These are phyloP conservation scores for Elsinoe ampelina DNA, from an alignment of 2,329 filamentous ascomycete species.

Conservation along the genomic window DNA sequence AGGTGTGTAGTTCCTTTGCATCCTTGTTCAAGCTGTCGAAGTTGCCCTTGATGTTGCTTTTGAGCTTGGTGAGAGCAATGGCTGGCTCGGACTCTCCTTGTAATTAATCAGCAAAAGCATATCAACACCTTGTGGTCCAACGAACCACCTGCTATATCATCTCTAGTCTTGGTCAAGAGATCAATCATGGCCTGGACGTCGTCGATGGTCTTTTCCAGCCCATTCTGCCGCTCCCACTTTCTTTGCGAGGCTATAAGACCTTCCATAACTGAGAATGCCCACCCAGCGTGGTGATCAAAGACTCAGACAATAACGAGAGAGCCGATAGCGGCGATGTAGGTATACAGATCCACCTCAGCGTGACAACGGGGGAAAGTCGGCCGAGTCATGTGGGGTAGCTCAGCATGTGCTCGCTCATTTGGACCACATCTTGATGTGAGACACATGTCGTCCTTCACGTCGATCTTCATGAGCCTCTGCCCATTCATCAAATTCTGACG, in stretches of 20 bases:
- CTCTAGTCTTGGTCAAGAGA: constrained; percentile 61
- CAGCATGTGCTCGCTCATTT: not conserved
- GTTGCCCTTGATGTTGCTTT: constrained; percentile 72
- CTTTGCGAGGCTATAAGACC: constrained; percentile 64
- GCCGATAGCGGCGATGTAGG: no score
- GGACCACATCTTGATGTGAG: not conserved
- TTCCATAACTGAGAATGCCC: constrained; percentile 41
- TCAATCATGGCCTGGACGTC: constrained; percentile 80
- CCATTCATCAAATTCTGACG: no score
- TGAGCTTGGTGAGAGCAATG: constrained; percentile 70
- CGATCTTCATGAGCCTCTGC: not conserved
- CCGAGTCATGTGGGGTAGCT: constrained; percentile 8
- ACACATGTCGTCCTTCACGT: not conserved
- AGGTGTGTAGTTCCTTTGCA: constrained; percentile 72
- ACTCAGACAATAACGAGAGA: no score
- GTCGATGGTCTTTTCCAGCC: constrained; percentile 59
- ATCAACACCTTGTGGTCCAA: not conserved
- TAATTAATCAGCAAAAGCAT: constrained; percentile 28
- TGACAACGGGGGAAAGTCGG: not conserved
- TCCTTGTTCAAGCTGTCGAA: constrained; percentile 74
- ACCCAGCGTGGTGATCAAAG: no score
- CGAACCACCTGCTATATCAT: constrained; percentile 62
- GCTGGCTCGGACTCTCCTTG: constrained; percentile 53
- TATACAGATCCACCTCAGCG: not conserved
- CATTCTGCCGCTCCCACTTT: constrained; percentile 59